These are phyloP conservation scores for Neurospora sp. DNA, from an alignment of 495 filamentous ascomycete species.

Conservation along the genomic window DNA sequence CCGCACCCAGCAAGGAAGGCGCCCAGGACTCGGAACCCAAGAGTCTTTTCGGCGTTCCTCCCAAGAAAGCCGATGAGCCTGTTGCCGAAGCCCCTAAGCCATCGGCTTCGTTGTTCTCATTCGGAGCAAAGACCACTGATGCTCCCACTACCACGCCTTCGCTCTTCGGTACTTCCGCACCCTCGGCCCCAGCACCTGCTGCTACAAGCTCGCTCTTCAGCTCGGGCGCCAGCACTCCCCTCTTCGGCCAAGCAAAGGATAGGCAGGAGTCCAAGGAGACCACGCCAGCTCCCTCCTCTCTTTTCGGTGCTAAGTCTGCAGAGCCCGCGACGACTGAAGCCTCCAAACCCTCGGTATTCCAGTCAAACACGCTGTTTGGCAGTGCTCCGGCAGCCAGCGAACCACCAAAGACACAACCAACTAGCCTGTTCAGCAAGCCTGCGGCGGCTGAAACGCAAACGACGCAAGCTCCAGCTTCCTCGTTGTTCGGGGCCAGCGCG, in stretches of 20 bases:
- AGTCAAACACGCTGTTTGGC: constrained; percentile 38
- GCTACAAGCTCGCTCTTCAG: constrained; percentile 11
- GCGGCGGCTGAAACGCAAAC: constrained; percentile 11
- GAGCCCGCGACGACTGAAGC: constrained; percentile 8
- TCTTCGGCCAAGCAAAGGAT: constrained; percentile 13
- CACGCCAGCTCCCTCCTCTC: constrained; percentile 1
- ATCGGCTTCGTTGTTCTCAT: constrained; percentile 6
- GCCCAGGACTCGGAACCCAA: constrained; percentile 6
- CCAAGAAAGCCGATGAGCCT: constrained; percentile 15
- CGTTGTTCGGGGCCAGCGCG: constrained; percentile 19
- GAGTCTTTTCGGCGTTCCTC: constrained; percentile 14
- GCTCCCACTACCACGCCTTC: constrained; percentile 12
- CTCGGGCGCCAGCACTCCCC: background rate
- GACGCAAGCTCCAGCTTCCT: constrained; percentile 9
- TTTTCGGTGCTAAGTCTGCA: constrained; percentile 15
- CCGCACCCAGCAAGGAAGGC: constrained; percentile 1
- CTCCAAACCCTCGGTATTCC: constrained; percentile 23
- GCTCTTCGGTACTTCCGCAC: constrained; percentile 17
- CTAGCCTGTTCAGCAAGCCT: constrained; percentile 23
- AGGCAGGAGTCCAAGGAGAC: constrained; percentile 12
- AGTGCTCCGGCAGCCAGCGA: constrained; percentile 5
- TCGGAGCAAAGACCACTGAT: constrained; percentile 11
- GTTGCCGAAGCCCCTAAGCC: constrained; percentile 5
- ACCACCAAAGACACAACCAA: constrained; percentile 9
- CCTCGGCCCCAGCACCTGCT: constrained; percentile 4